Percentiles rank a stretch among this genome's conserved stretches.
Evolutionary conservation across 1,284 basidiomycete genomes (phyloP).

Genomic region (Cryptococcus neoformans): DNA sequence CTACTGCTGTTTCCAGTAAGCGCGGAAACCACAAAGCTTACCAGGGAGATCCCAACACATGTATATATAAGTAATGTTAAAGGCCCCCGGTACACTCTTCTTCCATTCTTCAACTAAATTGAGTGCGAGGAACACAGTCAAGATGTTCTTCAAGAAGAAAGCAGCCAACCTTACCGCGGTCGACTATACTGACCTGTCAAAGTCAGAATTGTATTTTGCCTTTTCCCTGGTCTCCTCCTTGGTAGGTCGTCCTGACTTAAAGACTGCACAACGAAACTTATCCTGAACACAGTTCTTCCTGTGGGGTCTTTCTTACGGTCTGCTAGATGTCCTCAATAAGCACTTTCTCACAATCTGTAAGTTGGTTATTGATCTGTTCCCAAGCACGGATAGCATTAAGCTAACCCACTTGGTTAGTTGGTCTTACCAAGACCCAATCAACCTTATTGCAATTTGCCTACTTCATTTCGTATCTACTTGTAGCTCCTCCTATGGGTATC

Average conservation of each 20-base stretch:
- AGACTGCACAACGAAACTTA: background rate
- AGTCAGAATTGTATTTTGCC: slow-evolving; percentile 5
- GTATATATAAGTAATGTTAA: too few species aligned
- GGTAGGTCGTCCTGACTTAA: background rate
- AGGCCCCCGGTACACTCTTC: too few species aligned
- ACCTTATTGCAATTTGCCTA: slow-evolving; percentile 40
- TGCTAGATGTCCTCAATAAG: slow-evolving; percentile 30
- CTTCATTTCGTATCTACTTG: slow-evolving; percentile 28
- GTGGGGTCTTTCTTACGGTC: slow-evolving; percentile 24
- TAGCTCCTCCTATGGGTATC: slow-evolving; percentile 32
- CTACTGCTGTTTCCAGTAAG: too few species aligned
- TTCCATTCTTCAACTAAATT: background rate
- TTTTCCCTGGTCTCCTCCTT: slow-evolving; percentile 8
- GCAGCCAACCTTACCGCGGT: slow-evolving; percentile 1
- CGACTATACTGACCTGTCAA: slow-evolving; percentile 5
- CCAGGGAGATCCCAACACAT: too few species aligned
- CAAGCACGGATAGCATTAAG: background rate
- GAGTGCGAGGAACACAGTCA: background rate
- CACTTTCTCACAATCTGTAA: slow-evolving; percentile 15
- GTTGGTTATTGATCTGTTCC: slow-evolving; percentile 1
- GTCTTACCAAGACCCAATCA: slow-evolving; percentile 17
- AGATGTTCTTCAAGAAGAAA: background rate
- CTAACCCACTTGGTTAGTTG: slow-evolving; percentile 9
- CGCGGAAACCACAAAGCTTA: too few species aligned
- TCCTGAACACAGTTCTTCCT: slow-evolving; percentile 4